Evolutionary conservation across 352 stramenopile genomes (phyloP).

Genomic region (Globisporangium yorkense): DNA sequence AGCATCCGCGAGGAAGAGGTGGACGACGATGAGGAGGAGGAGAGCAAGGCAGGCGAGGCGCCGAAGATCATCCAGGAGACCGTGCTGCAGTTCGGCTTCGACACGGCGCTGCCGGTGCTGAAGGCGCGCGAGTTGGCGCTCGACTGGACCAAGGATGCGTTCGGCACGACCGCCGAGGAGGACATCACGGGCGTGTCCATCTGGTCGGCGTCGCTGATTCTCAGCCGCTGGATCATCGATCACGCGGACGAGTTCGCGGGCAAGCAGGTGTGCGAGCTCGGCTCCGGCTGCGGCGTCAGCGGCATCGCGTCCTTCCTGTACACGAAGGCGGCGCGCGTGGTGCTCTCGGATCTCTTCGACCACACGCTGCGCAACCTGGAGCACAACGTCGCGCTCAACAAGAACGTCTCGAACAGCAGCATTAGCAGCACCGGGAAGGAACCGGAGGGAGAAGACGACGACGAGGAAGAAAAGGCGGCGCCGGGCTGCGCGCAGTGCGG

Average conservation of each 20-base stretch:
- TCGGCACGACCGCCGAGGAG: conserved; percentile 71
- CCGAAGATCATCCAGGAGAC: conserved; percentile 81
- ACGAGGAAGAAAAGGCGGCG: conserved; percentile 27
- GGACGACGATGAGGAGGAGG: conserved; percentile 28
- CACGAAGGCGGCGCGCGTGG: conserved; percentile 62
- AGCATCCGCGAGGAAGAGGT: conserved; percentile 62
- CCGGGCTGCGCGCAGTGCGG: conserved; percentile 61
- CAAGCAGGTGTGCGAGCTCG: conserved; percentile 80
- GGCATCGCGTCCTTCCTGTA: conserved; percentile 75
- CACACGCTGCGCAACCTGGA: conserved; percentile 80
- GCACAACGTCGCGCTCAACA: conserved; percentile 78
- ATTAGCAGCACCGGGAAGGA: not conserved
- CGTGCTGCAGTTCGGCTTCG: conserved; percentile 76
- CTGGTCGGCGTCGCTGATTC: conserved; percentile 82
- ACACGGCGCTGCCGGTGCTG: conserved; percentile 40
- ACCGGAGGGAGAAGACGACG: conserved; percentile 3
- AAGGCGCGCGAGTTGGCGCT: conserved; percentile 75
- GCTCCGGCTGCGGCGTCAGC: conserved; percentile 79
- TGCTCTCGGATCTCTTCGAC: conserved; percentile 82
- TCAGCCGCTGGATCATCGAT: conserved; percentile 82
- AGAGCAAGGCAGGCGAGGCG: conserved; percentile 3
- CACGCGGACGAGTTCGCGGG: conserved; percentile 48
- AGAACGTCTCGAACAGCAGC: conserved; percentile 6
- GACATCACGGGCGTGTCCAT: conserved; percentile 87
- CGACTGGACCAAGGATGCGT: conserved; percentile 81